These are phyloP conservation scores for Hypoxylon sp. DNA, from an alignment of 2,329 filamentous ascomycete species.

Conservation along the genomic window DNA sequence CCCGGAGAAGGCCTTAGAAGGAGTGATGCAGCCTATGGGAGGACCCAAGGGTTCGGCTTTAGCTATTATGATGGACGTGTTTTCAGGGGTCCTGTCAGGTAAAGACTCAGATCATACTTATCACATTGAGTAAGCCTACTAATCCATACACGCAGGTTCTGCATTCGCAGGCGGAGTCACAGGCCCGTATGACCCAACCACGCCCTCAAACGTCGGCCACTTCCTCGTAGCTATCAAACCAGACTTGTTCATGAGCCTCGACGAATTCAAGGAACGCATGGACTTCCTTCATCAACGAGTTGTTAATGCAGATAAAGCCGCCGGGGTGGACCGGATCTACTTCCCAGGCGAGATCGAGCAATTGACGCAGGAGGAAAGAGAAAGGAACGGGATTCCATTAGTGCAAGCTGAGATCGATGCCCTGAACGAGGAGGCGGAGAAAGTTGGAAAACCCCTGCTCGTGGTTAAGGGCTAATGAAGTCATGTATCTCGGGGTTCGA, in stretches of 20 bases:
- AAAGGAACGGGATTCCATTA: conserved; percentile 71
- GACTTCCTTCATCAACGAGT: conserved; percentile 68
- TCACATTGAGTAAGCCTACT: background rate
- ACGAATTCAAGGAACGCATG: conserved; percentile 77
- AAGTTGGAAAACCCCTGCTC: conserved; percentile 57
- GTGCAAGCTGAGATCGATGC: conserved; percentile 69
- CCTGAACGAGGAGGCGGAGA: conserved; percentile 67
- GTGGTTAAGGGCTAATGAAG: conserved; percentile 45
- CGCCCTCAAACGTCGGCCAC: conserved; percentile 79
- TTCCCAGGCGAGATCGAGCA: conserved; percentile 76
- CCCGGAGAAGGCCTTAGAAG: conserved; percentile 77
- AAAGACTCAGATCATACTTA: background rate
- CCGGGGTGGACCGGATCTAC: conserved; percentile 71
- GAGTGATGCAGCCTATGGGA: conserved; percentile 89
- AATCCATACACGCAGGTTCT: conserved; percentile 63
- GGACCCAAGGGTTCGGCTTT: conserved; percentile 85
- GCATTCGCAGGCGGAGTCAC: conserved; percentile 85
- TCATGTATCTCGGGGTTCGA: background rate
- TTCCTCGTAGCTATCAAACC: conserved; percentile 81
- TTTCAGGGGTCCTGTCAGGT: conserved; percentile 80
- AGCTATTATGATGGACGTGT: conserved; percentile 90
- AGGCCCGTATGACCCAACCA: conserved; percentile 80
- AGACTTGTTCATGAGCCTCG: conserved; percentile 78
- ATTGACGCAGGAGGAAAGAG: conserved; percentile 65
- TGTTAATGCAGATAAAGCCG: conserved; percentile 67